Evolutionary conservation across 2,329 filamentous ascomycete species (phyloP), one percentile per base, ranked within the genome.

Genomic region (Aureobasidium sp.): DNA sequence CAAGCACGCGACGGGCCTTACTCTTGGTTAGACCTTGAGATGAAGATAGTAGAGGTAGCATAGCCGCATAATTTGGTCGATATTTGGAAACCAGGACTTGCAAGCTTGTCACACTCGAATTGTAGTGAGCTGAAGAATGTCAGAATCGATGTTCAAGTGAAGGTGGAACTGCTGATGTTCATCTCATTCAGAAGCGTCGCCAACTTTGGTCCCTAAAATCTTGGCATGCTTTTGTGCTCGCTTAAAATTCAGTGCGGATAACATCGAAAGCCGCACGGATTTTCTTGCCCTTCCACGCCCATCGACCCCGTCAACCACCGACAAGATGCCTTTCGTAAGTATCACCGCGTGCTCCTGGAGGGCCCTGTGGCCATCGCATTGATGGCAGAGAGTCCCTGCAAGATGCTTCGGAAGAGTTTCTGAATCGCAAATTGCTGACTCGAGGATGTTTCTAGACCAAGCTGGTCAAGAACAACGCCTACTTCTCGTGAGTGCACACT

Each of bases 351-450:
- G 32, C 50, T 21, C 29, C 42, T 59, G 25, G 27, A 50, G 57
- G 27, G 41, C 50, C 25, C n/a, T 55, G 27, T 45, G n/a, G 48
- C 39, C 39, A 55, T 48, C 32, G 42, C n/a, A 49, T 29, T 61
- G 39, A 55, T 61, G 59, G 49, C 49, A 54, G 59, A 84, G 88
- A 89, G 89, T 94, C 90, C 82, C 82, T 85, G 91, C 93, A 97
- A 97, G 90, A 91, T 96, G 91, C 91, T 97, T 97, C 93, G 92
- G 90, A 89, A 79, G 73, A 30, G 50, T 69, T 70, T 81, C 92
- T 97, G 92, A 97, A 97, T 92, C 91, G 92, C 86, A 86, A 96
- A 96, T 96, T 97, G 93, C 93, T 97, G 92, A 97, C 91, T 96
- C 90, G 87, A 79, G 83, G 82, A 79, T 79, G 77, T 70, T 42